phyloP scores from a whole-genome alignment of 176 grass and related monocot species.

The Hyparrhenia diplandra region DNA sequence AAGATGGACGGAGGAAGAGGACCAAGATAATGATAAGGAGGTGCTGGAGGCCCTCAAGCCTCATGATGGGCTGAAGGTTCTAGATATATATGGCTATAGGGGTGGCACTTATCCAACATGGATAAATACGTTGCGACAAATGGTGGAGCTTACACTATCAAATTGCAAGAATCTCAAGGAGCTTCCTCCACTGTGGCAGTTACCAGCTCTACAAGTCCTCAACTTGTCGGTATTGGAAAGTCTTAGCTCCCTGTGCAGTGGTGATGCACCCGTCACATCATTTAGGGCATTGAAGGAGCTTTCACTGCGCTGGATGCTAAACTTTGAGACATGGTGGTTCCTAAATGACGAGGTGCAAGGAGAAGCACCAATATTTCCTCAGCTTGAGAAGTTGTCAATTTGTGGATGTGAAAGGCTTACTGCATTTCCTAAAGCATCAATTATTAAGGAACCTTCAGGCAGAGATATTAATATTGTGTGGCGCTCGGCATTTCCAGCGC shows the following conservation, averaged over 20 bases:
- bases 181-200: background rate
- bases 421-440: background rate
- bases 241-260: background rate
- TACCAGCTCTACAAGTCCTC: background rate
- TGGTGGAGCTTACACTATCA: background rate
- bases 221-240: fast-evolving
- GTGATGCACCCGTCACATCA: background rate
- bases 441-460: too few relatives aligned
- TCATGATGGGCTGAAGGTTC: background rate
- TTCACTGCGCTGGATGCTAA: fast-evolving
- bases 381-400: background rate
- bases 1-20: background rate
- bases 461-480: too few relatives aligned
- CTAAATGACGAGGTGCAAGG: background rate
- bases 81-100: background rate
- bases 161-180: background rate
- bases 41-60: background rate
- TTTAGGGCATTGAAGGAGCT: background rate
- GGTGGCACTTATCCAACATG: background rate
- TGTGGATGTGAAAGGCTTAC: fast-evolving
- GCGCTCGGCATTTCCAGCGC: background rate
- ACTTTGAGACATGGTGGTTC: background rate
- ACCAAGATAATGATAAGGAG: too few relatives aligned
- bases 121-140: background rate
- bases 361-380: background rate